A percentile compares a stretch with the other conserved stretches of the same genome.
Evolutionary conservation across 1,139 yeast species (phyloP).

Genomic region (Diutina scorzettiae): DNA sequence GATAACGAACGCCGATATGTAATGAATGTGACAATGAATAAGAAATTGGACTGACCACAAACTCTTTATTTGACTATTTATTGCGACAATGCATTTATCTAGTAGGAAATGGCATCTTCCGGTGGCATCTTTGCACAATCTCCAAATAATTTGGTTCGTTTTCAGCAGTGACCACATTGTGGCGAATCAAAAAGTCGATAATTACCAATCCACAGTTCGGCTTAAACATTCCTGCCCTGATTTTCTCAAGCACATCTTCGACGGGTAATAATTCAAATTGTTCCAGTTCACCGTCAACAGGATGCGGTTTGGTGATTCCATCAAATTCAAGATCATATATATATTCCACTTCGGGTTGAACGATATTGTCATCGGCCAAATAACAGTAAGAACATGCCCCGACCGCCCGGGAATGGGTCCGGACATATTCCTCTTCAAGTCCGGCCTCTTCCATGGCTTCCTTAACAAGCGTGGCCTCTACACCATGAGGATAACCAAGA

Average conservation of each 20-base stretch:
- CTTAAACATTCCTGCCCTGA: slow-evolving; percentile 55
- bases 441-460: slow-evolving; percentile 93
- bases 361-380: slow-evolving; percentile 17
- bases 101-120: slow-evolving; percentile 61
- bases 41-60: no score
- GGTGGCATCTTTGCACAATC: slow-evolving; percentile 48
- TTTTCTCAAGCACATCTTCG: slow-evolving; percentile 38
- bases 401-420: slow-evolving; percentile 28
- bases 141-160: slow-evolving; percentile 52
- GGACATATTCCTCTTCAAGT: slow-evolving; percentile 39
- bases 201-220: slow-evolving; percentile 80
- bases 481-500: slow-evolving; percentile 67
- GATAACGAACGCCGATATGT: no score
- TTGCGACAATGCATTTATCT: slow-evolving; percentile 9
- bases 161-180: slow-evolving; percentile 53
- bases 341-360: slow-evolving; percentile 85
- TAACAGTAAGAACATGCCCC: slow-evolving; percentile 56
- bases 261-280: slow-evolving; percentile 53
- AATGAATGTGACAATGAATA: no score
- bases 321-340: slow-evolving; percentile 60
- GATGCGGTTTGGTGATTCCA: slow-evolving; percentile 41
- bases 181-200: slow-evolving; percentile 76
- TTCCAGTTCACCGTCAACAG: slow-evolving; percentile 81
- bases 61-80: neutral
- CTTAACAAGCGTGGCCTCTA: slow-evolving; percentile 66